Evolutionary conservation across 2,329 filamentous ascomycete genomes (phyloP).

Genomic region (Cordyceps tenuipes): DNA sequence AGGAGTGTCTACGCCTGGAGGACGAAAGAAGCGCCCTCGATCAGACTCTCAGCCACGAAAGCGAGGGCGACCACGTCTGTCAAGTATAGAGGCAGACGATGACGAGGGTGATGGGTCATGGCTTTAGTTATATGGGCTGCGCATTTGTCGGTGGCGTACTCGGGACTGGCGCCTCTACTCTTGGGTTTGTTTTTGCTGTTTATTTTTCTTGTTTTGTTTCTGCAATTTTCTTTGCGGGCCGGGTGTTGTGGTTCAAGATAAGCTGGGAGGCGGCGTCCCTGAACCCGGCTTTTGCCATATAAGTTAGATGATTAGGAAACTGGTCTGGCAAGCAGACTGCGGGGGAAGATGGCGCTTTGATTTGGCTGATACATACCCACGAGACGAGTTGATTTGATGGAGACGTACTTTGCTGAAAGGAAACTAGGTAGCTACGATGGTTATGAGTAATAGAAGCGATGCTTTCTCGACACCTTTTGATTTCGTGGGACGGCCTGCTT

Average conservation of each 20-base stretch:
- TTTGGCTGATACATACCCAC: slow-evolving; percentile 8
- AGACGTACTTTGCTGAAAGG: slow-evolving; percentile 5
- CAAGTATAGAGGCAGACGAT: slow-evolving; percentile 30
- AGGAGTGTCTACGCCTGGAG: slow-evolving; percentile 38
- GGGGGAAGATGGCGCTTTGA: not conserved
- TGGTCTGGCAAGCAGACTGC: not conserved
- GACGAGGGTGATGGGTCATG: slow-evolving; percentile 31
- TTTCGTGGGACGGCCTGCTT: too few species aligned
- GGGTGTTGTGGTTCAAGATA: not conserved
- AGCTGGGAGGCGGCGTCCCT: not conserved
- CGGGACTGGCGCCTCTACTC: not conserved
- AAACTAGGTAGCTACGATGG: slow-evolving; percentile 2
- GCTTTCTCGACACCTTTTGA: not conserved
- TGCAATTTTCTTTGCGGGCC: too few species aligned
- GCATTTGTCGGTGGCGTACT: not conserved
- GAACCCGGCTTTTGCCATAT: not conserved
- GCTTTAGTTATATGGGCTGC: slow-evolving; percentile 13
- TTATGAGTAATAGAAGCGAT: not conserved
- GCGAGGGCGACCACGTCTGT: slow-evolving; percentile 44
- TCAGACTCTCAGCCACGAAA: slow-evolving; percentile 43
- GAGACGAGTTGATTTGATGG: not conserved
- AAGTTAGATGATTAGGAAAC: not conserved
- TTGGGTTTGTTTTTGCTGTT: not conserved
- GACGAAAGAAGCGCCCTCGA: slow-evolving; percentile 50
- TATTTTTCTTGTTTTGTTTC: not conserved